Percentiles rank a stretch among this genome's conserved stretches.
These are phyloP conservation scores for Ophiostoma angusticollis DNA, from an alignment of 2,329 filamentous ascomycete genomes.

Conservation along the genomic window DNA sequence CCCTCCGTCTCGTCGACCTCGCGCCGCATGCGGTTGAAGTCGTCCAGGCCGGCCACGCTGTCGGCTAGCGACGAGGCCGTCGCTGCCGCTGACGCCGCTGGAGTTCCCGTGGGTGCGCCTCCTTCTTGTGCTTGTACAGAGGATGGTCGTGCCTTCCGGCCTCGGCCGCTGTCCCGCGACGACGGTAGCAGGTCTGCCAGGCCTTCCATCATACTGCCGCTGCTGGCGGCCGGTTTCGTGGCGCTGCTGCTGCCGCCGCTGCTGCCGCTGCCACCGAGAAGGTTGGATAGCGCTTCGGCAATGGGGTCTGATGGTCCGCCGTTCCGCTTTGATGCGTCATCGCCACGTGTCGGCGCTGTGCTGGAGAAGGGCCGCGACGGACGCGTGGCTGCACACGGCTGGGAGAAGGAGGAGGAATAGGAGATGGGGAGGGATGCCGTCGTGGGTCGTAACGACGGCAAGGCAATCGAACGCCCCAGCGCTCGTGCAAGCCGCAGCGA, in stretches of 20 bases:
- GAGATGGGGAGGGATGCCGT: not conserved
- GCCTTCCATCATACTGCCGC: slow-evolving; percentile 11
- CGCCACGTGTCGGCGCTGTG: slow-evolving; percentile 1
- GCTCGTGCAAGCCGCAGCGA: slow-evolving; percentile 31
- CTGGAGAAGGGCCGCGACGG: slow-evolving; percentile 8
- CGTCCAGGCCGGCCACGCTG: slow-evolving; percentile 3
- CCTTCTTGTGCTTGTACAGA: no score
- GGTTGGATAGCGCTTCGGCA: no score
- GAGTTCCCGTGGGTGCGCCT: not conserved
- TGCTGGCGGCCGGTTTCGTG: slow-evolving; percentile 1
- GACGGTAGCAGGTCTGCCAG: slow-evolving; percentile 13
- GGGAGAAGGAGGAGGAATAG: not conserved
- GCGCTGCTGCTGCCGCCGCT: not conserved
- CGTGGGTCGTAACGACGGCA: slow-evolving; percentile 2
- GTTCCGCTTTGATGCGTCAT: slow-evolving; percentile 2
- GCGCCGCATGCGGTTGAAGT: slow-evolving; percentile 12
- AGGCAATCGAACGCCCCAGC: slow-evolving; percentile 22
- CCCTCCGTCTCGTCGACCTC: slow-evolving; percentile 23
- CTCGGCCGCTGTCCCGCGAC: not conserved
- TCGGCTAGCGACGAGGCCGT: not conserved
- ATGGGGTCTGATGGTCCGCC: not conserved
- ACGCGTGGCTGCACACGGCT: not conserved
- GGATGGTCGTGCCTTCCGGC: no score
- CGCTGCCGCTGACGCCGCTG: not conserved
- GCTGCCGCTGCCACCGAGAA: no score